phyloP scores from a whole-genome alignment of 139 green algal genomes.

The Trebouxia sp. region DNA sequence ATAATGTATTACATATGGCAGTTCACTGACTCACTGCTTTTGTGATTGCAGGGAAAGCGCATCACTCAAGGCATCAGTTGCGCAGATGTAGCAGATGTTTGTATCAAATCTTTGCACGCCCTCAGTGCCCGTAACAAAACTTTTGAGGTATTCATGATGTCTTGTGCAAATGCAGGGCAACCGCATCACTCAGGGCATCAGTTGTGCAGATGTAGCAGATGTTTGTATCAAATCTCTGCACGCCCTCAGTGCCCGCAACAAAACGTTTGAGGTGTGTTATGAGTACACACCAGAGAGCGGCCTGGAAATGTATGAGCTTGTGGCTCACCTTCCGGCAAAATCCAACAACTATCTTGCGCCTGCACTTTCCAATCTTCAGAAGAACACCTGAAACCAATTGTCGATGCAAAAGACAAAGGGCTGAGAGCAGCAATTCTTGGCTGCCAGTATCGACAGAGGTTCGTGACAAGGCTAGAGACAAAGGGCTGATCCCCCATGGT shows the following conservation, averaged over 20 bases:
- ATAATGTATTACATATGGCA: neutral
- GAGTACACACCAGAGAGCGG: constrained; percentile 72
- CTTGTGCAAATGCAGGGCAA: too few relatives aligned
- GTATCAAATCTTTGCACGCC: constrained; percentile 83
- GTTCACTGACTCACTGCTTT: neutral
- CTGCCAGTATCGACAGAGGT: too few relatives aligned
- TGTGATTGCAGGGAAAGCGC: constrained; percentile 62
- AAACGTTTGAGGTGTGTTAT: constrained; percentile 97
- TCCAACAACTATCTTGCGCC: constrained; percentile 82
- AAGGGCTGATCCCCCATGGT: too few relatives aligned
- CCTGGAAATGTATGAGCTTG: constrained; percentile 82
- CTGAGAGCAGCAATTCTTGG: too few relatives aligned
- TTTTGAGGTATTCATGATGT: constrained; percentile 98
- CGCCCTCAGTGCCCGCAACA: constrained; percentile 84
- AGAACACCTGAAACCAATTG: constrained; percentile 88
- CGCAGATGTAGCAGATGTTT: constrained; percentile 97
- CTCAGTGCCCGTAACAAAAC: constrained; percentile 91
- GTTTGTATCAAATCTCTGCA: constrained; percentile 90
- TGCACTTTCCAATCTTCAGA: constrained; percentile 75
- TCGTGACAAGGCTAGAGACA: too few relatives aligned
- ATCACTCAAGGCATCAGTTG: constrained; percentile 82
- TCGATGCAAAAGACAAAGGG: too few relatives aligned
- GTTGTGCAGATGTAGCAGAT: constrained; percentile 95
- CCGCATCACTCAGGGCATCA: constrained; percentile 81
- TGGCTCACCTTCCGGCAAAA: constrained; percentile 79